Conservation (phyloP, 2,329 filamentous ascomycete genomes). For the Orbilia blumenaviensis region DNA sequence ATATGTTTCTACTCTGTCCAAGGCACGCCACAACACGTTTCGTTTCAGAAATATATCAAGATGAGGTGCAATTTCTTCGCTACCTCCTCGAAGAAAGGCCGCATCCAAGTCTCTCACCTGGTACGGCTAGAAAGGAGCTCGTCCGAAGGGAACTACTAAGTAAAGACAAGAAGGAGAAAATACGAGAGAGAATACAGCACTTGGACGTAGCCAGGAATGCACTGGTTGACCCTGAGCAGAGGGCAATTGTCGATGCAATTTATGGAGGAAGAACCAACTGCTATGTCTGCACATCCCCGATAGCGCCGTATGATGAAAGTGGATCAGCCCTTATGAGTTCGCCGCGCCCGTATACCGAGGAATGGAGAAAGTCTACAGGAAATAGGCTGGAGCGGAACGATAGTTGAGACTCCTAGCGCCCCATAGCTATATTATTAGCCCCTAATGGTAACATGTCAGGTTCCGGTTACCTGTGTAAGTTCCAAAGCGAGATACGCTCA, state of each 20-base stretch:
- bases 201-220: background rate
- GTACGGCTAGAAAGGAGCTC: background rate
- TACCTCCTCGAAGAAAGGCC: background rate
- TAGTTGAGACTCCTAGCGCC: background rate
- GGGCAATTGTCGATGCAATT: background rate
- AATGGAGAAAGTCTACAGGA: background rate
- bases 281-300: background rate
- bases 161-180: background rate
- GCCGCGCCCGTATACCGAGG: background rate
- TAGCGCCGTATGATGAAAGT: background rate
- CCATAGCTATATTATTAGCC: too few species aligned
- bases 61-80: background rate
- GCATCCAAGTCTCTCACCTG: background rate
- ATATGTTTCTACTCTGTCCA: slow-evolving; percentile 7
- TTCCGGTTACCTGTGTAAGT: too few species aligned
- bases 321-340: background rate
- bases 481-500: too few species aligned
- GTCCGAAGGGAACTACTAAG: background rate
- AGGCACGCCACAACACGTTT: background rate
- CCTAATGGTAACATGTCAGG: too few species aligned
- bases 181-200: background rate
- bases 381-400: background rate
- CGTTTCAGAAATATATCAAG: background rate
- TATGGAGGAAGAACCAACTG: background rate
- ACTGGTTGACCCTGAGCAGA: background rate